Conservation (phyloP, 495 filamentous ascomycete species). For the Aspergillus bertholletiae region DNA sequence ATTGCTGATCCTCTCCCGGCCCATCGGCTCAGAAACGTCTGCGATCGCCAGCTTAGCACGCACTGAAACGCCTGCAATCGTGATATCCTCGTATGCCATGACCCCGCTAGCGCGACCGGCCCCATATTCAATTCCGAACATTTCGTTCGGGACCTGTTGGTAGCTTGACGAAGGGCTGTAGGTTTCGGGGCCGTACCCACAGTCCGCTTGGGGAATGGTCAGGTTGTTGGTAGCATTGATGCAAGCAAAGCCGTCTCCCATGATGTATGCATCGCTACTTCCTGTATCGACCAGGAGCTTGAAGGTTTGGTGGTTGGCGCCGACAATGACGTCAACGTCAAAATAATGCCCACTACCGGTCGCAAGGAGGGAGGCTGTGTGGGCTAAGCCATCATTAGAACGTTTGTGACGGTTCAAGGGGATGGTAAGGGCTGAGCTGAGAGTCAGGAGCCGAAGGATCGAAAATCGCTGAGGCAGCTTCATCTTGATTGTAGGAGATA, state of each 20-base stretch:
- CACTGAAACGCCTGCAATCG: slow-evolving; percentile 52
- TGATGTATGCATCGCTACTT: slow-evolving; percentile 59
- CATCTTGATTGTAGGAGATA: not conserved
- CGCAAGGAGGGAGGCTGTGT: slow-evolving; percentile 1
- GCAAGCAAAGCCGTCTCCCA: slow-evolving; percentile 46
- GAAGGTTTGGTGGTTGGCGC: slow-evolving; percentile 31
- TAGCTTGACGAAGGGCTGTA: slow-evolving; percentile 43
- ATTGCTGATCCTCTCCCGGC: slow-evolving; percentile 37
- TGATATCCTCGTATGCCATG: slow-evolving; percentile 55
- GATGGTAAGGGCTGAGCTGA: not conserved
- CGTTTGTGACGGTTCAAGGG: not conserved
- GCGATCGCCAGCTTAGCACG: slow-evolving; percentile 52
- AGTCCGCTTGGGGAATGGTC: slow-evolving; percentile 27
- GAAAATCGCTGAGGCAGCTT: not conserved
- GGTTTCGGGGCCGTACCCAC: slow-evolving; percentile 42
- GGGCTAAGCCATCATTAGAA: not conserved
- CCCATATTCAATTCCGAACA: slow-evolving; percentile 58
- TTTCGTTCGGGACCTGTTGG: slow-evolving; percentile 36
- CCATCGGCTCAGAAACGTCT: slow-evolving; percentile 43
- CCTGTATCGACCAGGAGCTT: slow-evolving; percentile 58
- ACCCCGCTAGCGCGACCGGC: slow-evolving; percentile 52
- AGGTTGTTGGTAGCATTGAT: slow-evolving; percentile 25
- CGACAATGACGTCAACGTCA: slow-evolving; percentile 19
- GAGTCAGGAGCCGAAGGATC: not conserved
- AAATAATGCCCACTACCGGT: slow-evolving; percentile 22